These are phyloP conservation scores for Mrakia frigida DNA, from an alignment of 768 basidiomycete genomes.

Conservation along the genomic window DNA sequence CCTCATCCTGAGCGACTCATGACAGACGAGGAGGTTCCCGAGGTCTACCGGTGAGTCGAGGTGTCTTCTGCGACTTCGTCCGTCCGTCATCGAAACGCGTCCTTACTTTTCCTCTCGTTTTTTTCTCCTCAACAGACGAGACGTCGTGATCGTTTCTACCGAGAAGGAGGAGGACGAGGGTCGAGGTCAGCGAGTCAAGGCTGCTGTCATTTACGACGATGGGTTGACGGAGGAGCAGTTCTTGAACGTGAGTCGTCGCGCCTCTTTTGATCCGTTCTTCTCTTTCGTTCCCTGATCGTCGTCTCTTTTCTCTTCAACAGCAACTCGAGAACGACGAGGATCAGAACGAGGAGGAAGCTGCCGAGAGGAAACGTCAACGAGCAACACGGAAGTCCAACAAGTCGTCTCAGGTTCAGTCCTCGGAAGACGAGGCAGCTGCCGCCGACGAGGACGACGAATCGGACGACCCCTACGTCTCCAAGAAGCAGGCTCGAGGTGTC, in stretches of 20 bases:
- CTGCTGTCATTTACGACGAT: constrained; percentile 85
- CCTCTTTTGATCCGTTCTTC: background rate
- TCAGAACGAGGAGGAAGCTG: constrained; percentile 37
- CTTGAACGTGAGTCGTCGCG: constrained; percentile 57
- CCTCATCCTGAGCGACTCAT: constrained; percentile 73
- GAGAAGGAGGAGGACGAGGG: constrained; percentile 58
- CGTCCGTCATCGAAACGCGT: no score
- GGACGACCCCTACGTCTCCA: constrained; percentile 23
- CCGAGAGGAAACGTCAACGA: constrained; percentile 35
- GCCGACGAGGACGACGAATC: constrained; percentile 18
- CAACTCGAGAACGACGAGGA: constrained; percentile 41
- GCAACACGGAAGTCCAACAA: constrained; percentile 13
- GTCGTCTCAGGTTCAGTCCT: background rate
- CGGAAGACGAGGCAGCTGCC: background rate
- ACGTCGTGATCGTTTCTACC: constrained; percentile 38
- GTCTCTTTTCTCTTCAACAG: background rate
- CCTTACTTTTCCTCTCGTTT: no score
- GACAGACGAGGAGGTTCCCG: constrained; percentile 81
- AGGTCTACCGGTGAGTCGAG: constrained; percentile 57
- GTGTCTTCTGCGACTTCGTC: no score
- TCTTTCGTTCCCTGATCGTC: background rate
- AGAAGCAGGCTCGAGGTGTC: constrained; percentile 18
- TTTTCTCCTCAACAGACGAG: background rate
- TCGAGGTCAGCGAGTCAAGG: constrained; percentile 76
- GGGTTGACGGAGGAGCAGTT: constrained; percentile 91